phyloP scores from a whole-genome alignment of 306 rosid species.

The Delonix regia region DNA sequence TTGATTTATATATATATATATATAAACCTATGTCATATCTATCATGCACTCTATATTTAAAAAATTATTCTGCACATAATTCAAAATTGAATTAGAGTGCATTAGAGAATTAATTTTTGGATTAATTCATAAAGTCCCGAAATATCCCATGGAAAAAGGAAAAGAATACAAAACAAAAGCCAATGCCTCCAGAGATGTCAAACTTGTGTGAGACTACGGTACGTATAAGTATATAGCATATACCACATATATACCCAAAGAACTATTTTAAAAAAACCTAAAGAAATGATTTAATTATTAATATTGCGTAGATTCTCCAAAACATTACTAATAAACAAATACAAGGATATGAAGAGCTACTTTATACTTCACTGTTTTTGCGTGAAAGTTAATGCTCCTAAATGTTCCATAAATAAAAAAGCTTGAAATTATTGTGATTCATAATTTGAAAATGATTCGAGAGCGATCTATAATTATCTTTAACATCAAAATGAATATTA shows the following conservation, averaged over 20 bases:
- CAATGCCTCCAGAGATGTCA: neutral
- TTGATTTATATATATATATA: no score
- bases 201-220: neutral
- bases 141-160: no score
- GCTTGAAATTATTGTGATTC: constrained; percentile 13
- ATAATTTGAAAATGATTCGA: constrained; percentile 35
- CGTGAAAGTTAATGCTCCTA: constrained; percentile 36
- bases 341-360: constrained; percentile 34
- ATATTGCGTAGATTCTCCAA: constrained; percentile 36
- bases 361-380: constrained; percentile 49
- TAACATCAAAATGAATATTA: constrained; percentile 36
- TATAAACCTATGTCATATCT: no score
- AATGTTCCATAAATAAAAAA: constrained; percentile 32
- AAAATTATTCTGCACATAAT: no score
- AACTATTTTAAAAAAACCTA: neutral
- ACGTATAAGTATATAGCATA: neutral
- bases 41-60: no score
- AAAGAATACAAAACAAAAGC: no score
- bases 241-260: neutral
- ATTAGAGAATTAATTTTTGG: no score
- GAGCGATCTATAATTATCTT: constrained; percentile 5
- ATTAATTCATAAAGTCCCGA: no score
- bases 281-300: neutral
- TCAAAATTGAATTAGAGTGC: no score
- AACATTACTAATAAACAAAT: constrained; percentile 43